These are phyloP conservation scores for Yamadazyma phyllophila DNA, from an alignment of 805 yeast species.

Conservation along the genomic window DNA sequence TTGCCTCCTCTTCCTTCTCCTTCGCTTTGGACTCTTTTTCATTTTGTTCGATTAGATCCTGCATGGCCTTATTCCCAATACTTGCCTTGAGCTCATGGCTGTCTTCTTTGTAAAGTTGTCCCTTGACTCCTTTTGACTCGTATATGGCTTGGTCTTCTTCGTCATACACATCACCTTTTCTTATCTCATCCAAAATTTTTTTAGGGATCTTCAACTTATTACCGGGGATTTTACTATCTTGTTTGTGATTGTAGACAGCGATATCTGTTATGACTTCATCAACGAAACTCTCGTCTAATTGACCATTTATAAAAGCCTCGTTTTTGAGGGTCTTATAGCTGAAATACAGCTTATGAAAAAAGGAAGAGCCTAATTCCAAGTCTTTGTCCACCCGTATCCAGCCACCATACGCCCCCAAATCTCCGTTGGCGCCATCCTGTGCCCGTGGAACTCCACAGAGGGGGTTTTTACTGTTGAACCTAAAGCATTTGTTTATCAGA, in stretches of 20 bases:
- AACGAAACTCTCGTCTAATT: slow-evolving; percentile 8
- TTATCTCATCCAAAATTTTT: slow-evolving; percentile 28
- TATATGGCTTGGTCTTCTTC: slow-evolving; percentile 24
- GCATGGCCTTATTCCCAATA: slow-evolving; percentile 11
- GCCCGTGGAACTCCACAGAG: slow-evolving; percentile 27
- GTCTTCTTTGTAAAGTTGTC: slow-evolving; percentile 13
- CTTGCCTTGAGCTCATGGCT: slow-evolving; percentile 13
- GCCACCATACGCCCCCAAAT: slow-evolving; percentile 21
- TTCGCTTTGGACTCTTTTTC: slow-evolving; percentile 9
- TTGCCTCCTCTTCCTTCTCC: slow-evolving; percentile 2
- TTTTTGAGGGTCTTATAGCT: slow-evolving; percentile 27
- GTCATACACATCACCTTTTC: slow-evolving; percentile 23
- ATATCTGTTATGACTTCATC: slow-evolving; percentile 39
- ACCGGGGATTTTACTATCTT: slow-evolving; percentile 36
- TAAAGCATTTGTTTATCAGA: slow-evolving; percentile 31
- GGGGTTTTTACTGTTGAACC: slow-evolving; percentile 17
- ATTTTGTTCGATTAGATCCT: slow-evolving; percentile 7
- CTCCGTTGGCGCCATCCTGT: slow-evolving; percentile 24
- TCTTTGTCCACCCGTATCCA: slow-evolving; percentile 50
- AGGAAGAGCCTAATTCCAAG: slow-evolving; percentile 41
- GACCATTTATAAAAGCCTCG: slow-evolving; percentile 16
- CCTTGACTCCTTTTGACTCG: slow-evolving; percentile 9
- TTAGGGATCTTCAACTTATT: slow-evolving; percentile 30
- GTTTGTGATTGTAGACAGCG: slow-evolving; percentile 34
- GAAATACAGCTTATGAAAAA: slow-evolving; percentile 43